Base-by-base conservation (phyloP, 2,329 filamentous ascomycete genomes). In the Pseudogymnoascus sp. region DNA sequence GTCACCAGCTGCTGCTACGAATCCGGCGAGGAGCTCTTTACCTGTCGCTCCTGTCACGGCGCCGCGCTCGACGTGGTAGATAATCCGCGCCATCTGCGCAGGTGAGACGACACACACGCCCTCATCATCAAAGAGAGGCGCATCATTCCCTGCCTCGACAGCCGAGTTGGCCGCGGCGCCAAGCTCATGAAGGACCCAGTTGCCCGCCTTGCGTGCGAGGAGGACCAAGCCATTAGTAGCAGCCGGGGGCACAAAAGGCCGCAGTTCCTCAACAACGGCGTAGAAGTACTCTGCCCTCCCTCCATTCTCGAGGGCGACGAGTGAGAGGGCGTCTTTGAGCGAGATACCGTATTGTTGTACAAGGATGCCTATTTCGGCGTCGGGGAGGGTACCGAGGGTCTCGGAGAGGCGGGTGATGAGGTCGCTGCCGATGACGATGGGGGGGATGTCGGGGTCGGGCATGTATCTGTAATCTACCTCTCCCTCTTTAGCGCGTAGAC, bases 391-490 rank as follows among this genome's bases (percentile, higher is more conserved):
- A 4, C 91, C 90, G 65, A 96, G 77, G 0, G 81, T 88, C 0
- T 75, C 69, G 18, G 75, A 77, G 12, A 97, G 79, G 67, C 87
- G 80, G 4, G 80, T 72, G 4, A 97, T 78, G 0, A 97, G 79
- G 64, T 90, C 86, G 1, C 81, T 72, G 6, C 86, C 86, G 65
- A 99, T 88, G 2, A 92, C 73, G 1, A 99, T 80, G 1, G 95
- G 91, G 0, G 85, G 83, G 12, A 99, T 81, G 73, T 99, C 95
- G 4, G 95, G 91, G 73, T 99, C 95, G 0, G 95, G 93, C 93
- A 99, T 97, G 73, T 99, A 99, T 45, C 95, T 83, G 75, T 99
- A 99, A 75, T 99, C 95, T 5, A 97, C 92, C 72, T 96, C 93
- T 59, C 95, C 95, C 75, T 97, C 95, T 75, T 99, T 99, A 26